These are phyloP conservation scores for Parietichytrium sp. DNA, from an alignment of 108 stramenopile genomes.

Conservation along the genomic window DNA sequence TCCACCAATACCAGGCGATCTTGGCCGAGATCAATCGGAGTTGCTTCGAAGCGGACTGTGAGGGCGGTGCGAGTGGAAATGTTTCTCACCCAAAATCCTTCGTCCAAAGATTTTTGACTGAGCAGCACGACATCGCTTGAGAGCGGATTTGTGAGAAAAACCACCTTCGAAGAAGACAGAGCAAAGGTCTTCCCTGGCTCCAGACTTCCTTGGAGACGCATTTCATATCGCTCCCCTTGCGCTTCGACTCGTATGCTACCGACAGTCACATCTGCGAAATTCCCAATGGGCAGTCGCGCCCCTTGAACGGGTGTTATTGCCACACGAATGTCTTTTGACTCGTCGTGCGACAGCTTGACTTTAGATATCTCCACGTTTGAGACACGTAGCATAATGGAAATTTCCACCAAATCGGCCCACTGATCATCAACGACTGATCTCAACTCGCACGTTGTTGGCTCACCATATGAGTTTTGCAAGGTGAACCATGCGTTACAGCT, in stretches of 20 bases:
- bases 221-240: neutral
- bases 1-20: too few relatives aligned
- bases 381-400: slow-evolving; percentile 4
- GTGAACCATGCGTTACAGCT: slow-evolving; percentile 23
- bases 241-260: neutral
- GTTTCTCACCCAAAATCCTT: slow-evolving; percentile 23
- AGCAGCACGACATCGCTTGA: neutral
- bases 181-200: slow-evolving; percentile 31
- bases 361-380: neutral
- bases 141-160: neutral
- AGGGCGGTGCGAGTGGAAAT: neutral
- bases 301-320: neutral
- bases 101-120: neutral
- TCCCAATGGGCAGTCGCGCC: slow-evolving; percentile 5
- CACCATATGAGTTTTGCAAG: neutral
- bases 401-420: neutral
- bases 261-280: neutral
- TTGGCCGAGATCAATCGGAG: too few relatives aligned
- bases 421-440: neutral
- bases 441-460: neutral
- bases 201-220: neutral
- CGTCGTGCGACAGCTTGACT: neutral
- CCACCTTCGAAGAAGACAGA: neutral
- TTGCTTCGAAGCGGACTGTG: neutral
- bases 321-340: neutral